Percentiles rank a stretch among this genome's conserved stretches.
Evolutionary conservation across 768 basidiomycete species (phyloP).

Genomic region (Lyophyllum semitale): DNA sequence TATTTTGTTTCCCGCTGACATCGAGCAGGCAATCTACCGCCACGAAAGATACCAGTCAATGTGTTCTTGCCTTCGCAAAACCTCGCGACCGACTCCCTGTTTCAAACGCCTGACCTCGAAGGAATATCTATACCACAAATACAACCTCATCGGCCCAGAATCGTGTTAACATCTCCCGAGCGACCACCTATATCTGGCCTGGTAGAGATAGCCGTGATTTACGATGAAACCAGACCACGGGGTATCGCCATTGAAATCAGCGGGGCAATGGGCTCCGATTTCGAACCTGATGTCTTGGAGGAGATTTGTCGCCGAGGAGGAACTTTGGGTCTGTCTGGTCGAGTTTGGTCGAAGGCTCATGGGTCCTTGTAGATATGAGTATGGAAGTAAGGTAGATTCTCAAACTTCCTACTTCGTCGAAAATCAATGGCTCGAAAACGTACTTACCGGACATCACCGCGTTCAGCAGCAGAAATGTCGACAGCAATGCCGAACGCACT

Average conservation of each 20-base stretch:
- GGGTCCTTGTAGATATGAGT: slow-evolving; percentile 7
- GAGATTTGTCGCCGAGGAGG: slow-evolving; percentile 77
- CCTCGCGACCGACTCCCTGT: slow-evolving; percentile 38
- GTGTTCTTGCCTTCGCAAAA: slow-evolving; percentile 55
- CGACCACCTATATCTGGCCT: slow-evolving; percentile 64
- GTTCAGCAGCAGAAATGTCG: no score
- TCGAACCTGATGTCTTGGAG: slow-evolving; percentile 59
- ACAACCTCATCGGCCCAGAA: slow-evolving; percentile 45
- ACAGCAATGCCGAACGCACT: no score
- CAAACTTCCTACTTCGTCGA: no score
- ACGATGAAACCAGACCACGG: slow-evolving; percentile 55
- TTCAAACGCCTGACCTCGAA: slow-evolving; percentile 42
- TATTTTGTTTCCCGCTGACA: slow-evolving; percentile 9
- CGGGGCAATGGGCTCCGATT: slow-evolving; percentile 58
- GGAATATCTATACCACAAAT: slow-evolving; percentile 36
- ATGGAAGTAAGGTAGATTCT: no score
- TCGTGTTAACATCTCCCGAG: slow-evolving; percentile 70
- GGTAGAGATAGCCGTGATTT: slow-evolving; percentile 64
- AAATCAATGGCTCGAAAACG: no score
- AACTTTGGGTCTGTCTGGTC: slow-evolving; percentile 65
- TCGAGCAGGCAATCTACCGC: slow-evolving; percentile 48
- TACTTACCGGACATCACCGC: no score
- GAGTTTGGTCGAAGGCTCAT: slow-evolving; percentile 55
- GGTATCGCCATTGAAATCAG: slow-evolving; percentile 60
- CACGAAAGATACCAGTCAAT: slow-evolving; percentile 73